These are phyloP conservation scores for Ogataea nonfermentans DNA, from an alignment of 805 yeast species.

Conservation along the genomic window DNA sequence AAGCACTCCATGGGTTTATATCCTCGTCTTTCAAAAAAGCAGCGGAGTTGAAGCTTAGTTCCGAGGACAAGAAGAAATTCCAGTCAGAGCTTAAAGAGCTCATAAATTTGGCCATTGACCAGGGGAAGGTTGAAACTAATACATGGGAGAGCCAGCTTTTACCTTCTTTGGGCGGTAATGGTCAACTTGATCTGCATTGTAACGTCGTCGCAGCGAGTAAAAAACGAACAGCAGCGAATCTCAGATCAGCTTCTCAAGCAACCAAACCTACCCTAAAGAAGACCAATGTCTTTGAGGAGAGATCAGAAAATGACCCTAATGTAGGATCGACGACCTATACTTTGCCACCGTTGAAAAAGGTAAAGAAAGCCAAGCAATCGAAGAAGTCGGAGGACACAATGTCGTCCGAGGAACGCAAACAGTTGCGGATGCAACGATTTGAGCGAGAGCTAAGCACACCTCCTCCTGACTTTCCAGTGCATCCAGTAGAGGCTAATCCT, in stretches of 20 bases:
- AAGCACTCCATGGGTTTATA: conserved; percentile 50
- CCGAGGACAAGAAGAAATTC: conserved; percentile 36
- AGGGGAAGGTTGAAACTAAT: conserved; percentile 43
- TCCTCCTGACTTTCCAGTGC: conserved; percentile 6
- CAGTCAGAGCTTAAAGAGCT: conserved; percentile 49
- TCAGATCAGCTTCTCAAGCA: not conserved
- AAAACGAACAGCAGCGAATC: conserved; percentile 9
- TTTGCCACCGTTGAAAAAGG: conserved; percentile 17
- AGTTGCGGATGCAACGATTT: conserved; percentile 49
- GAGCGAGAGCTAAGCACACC: conserved; percentile 33
- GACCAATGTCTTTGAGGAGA: conserved; percentile 17
- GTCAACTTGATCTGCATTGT: conserved; percentile 21
- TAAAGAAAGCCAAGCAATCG: conserved; percentile 9
- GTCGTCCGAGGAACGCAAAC: conserved; percentile 34
- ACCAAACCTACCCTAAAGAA: conserved; percentile 6
- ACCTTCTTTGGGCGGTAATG: conserved; percentile 38
- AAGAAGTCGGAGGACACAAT: conserved; percentile 23
- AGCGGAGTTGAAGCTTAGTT: conserved; percentile 34
- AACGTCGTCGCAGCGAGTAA: conserved; percentile 9
- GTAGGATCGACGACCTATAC: not conserved
- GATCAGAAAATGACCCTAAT: conserved; percentile 8
- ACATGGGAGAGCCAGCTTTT: conserved; percentile 54
- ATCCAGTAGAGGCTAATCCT: conserved; percentile 7
- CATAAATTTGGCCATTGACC: conserved; percentile 47
- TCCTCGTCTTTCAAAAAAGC: conserved; percentile 44